These are phyloP conservation scores for Retiboletus flavoniger DNA, from an alignment of 1,284 basidiomycete species.

Conservation along the genomic window DNA sequence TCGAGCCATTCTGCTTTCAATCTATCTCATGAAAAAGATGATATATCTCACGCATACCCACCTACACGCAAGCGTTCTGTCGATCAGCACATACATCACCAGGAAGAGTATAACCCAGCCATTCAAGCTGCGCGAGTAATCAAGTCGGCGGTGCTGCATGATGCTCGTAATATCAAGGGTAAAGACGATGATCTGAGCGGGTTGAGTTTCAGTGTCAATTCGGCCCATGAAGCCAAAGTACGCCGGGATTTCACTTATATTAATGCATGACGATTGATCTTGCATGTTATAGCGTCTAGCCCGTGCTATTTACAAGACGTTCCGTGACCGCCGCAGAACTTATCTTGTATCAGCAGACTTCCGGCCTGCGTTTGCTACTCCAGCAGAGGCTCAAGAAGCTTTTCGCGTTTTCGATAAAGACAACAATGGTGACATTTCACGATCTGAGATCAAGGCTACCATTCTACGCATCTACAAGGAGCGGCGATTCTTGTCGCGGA, in stretches of 20 bases:
- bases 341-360: constrained; percentile 73
- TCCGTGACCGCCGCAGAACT: constrained; percentile 53
- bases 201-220: constrained; percentile 51
- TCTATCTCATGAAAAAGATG: constrained; percentile 7
- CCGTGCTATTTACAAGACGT: constrained; percentile 62
- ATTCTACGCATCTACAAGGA: constrained; percentile 76
- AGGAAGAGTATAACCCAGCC: constrained; percentile 40
- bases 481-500: constrained; percentile 65
- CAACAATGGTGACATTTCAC: constrained; percentile 76
- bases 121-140: constrained; percentile 61
- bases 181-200: constrained; percentile 43
- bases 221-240: constrained; percentile 66
- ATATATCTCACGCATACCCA: constrained; percentile 17
- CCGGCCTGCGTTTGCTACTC: constrained; percentile 62
- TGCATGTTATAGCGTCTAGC: constrained; percentile 54
- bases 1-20: constrained; percentile 1
- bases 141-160: constrained; percentile 67
- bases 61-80: constrained; percentile 19
- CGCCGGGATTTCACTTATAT: constrained; percentile 6
- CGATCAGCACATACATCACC: constrained; percentile 18
- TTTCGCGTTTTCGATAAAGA: constrained; percentile 78
- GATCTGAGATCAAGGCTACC: constrained; percentile 71
- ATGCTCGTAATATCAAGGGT: constrained; percentile 68
- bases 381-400: constrained; percentile 57
- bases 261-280: background rate